Conservation (phyloP, 116 monocot species). For the Dioscorea cayenensis region DNA sequence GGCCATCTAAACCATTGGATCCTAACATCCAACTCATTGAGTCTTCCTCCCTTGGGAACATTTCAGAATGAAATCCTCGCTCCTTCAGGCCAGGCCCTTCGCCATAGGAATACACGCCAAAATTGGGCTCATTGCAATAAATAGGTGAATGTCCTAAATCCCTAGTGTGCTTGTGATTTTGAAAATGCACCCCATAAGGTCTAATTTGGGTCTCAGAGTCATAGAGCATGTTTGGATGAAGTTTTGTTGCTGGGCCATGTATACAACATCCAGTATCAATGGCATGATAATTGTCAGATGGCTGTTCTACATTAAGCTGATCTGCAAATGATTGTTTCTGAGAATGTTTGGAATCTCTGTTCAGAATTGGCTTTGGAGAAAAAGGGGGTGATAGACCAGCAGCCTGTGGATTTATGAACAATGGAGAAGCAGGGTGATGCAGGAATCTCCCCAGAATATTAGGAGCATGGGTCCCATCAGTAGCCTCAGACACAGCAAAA, state of each 20-base stretch:
- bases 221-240: slow-evolving; percentile 14
- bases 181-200: slow-evolving; percentile 12
- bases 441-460: slow-evolving; percentile 4
- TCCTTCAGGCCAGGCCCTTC: slow-evolving; percentile 30
- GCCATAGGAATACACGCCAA: slow-evolving; percentile 21
- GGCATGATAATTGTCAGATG: slow-evolving; percentile 25
- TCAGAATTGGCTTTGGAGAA: slow-evolving; percentile 32
- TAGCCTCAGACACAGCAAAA: slow-evolving; percentile 17
- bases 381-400: slow-evolving; percentile 34
- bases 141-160: slow-evolving; percentile 15
- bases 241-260: slow-evolving; percentile 11
- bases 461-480: slow-evolving; percentile 15
- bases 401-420: slow-evolving; percentile 13
- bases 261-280: slow-evolving; percentile 11
- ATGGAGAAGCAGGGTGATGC: slow-evolving; percentile 17
- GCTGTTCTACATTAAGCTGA: slow-evolving; percentile 19
- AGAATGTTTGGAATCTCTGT: slow-evolving; percentile 14
- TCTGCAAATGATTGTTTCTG: slow-evolving; percentile 26
- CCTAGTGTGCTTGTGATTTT: slow-evolving; percentile 20
- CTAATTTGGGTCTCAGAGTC: slow-evolving; percentile 17
- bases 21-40: slow-evolving; percentile 12
- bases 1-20: slow-evolving; percentile 27
- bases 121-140: slow-evolving; percentile 29
- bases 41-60: slow-evolving; percentile 26
- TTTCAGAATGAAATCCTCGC: slow-evolving; percentile 48